phyloP scores from a whole-genome alignment of 176 grass and related monocot species.

The Secale cereale region DNA sequence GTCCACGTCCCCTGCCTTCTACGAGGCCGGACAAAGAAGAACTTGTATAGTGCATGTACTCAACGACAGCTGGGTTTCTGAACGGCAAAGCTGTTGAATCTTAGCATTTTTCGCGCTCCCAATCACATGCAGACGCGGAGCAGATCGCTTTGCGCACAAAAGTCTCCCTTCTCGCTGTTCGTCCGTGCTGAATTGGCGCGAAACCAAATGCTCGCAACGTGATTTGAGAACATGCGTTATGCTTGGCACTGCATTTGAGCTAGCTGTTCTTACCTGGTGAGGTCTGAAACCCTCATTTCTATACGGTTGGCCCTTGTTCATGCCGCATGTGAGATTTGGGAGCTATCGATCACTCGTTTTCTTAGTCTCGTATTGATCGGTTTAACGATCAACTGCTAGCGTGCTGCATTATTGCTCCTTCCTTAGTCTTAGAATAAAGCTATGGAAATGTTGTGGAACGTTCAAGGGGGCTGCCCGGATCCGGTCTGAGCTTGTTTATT shows the following conservation, averaged over 20 bases:
- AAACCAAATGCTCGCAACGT: not conserved
- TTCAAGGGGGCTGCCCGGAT: not conserved
- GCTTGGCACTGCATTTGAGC: not conserved
- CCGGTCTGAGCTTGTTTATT: not conserved
- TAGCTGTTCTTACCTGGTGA: slow-evolving; percentile 1
- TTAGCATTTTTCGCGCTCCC: not conserved
- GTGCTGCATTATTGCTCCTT: slow-evolving; percentile 15
- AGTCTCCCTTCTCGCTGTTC: not conserved
- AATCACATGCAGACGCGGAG: slow-evolving; percentile 19
- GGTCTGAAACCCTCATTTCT: not conserved
- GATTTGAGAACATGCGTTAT: slow-evolving; percentile 4
- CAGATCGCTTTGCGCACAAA: slow-evolving; percentile 17
- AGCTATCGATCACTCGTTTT: not conserved
- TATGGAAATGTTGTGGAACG: not conserved
- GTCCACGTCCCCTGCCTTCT: not conserved
- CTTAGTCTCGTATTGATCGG: not conserved
- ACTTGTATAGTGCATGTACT: not conserved
- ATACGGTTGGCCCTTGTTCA: not conserved
- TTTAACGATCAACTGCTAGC: not conserved
- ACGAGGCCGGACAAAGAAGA: not conserved
- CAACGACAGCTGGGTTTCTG: not conserved
- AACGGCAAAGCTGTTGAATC: slow-evolving; percentile 7
- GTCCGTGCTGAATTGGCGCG: not conserved
- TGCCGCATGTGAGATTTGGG: slow-evolving; percentile 31
- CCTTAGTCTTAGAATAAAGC: not conserved